phyloP scores from a whole-genome alignment of 2,329 filamentous ascomycete species.

The Claviceps citrina region DNA sequence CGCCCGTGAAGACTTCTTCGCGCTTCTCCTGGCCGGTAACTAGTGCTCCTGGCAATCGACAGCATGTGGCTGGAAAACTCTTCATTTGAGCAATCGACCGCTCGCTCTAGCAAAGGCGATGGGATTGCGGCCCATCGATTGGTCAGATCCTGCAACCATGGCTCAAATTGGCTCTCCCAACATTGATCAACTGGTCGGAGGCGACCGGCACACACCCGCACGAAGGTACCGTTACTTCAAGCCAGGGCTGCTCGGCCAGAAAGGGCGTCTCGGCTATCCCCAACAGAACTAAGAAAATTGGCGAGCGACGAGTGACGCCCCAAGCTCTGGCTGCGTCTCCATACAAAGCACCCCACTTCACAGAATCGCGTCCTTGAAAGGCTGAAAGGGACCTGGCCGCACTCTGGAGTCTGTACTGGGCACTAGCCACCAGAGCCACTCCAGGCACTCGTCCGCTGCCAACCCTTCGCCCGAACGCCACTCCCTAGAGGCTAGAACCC shows the following conservation, averaged over 20 bases:
- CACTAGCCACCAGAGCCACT: not conserved
- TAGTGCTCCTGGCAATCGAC: not conserved
- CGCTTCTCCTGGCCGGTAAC: no score
- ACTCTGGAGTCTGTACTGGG: not conserved
- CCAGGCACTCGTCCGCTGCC: no score
- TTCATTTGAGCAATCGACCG: not conserved
- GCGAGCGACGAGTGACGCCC: constrained; percentile 9
- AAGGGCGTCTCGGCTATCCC: constrained; percentile 17
- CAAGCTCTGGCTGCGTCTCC: not conserved
- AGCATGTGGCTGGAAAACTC: not conserved
- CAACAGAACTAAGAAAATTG: constrained; percentile 26
- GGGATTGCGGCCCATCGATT: not conserved
- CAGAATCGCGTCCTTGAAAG: not conserved
- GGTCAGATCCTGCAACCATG: not conserved
- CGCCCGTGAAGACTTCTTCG: no score
- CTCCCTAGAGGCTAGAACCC: not conserved
- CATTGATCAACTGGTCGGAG: not conserved
- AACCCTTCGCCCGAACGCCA: no score
- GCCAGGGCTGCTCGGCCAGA: not conserved
- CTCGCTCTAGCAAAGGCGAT: no score
- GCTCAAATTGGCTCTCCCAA: not conserved
- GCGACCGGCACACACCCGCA: not conserved
- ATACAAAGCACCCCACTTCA: not conserved
- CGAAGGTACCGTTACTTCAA: not conserved
- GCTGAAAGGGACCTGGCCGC: not conserved